Base-by-base conservation (phyloP, 2,329 filamentous ascomycete genomes). In the Hymenoscyphus scutula region DNA sequence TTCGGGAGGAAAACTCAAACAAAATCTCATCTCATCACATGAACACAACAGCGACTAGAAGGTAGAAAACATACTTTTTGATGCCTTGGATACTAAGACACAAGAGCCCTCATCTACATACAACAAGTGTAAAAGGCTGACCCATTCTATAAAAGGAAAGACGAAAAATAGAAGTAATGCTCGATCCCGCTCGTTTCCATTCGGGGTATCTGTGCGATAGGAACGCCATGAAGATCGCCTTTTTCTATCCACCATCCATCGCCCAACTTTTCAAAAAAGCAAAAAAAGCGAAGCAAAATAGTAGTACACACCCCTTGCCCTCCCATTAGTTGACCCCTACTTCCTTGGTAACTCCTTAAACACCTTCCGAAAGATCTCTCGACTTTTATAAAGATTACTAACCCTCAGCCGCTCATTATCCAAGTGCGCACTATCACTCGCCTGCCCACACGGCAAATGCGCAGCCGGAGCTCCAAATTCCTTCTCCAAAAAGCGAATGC, bases 371-470 rank as follows among this genome's bases (percentile, higher is more conserved):
- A 99, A 95, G 64, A 99, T 97, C 76, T 95, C 92, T 67, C 93
- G 86, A 67, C 92, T 95, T 78, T 96, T 97, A 64, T 92, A 85
- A 70, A 99, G 74, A 76, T 99, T 99, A 69, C 90, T 79, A 61
- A 99, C 80, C 59, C 95, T 82, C 75, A 99, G 79, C n/a, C 95
- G 80, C 81, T 99, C 95, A 72, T 99, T 98, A 72, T 96, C 91
- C 76, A 99, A 77, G 83, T 99, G 95, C 19, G 94, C 95, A 58
- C 89, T 88, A 73, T 99, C 95, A 70, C 91, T 97, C 13, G 94
- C 92, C 76, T 97, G 93, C 0, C 96, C 96, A 72, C 93, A 97
- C 0, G 95, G 96, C 37, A 99, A 77, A 75, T 98, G 93, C 0
- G 94, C 94, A 0, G 95, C 94, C 0, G 93, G 92, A 0, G 95